These are phyloP conservation scores for Blastobotrys aristatus DNA, from an alignment of 1,139 yeast species.

Conservation along the genomic window DNA sequence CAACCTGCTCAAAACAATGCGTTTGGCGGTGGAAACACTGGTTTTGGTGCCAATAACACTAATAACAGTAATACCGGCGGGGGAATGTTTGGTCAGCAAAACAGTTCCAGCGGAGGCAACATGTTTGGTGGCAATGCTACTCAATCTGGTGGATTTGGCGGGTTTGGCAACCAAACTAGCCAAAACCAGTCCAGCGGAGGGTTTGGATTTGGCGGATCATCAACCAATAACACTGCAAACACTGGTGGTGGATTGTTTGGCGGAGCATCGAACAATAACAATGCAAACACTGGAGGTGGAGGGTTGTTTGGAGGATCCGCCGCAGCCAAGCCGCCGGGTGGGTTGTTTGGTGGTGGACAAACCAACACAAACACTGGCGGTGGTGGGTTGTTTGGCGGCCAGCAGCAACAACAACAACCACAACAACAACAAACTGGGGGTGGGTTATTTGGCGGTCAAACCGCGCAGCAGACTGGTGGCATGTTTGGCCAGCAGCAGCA, in stretches of 20 bases:
- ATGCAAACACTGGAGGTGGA: slow-evolving; percentile 15
- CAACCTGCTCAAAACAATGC: neutral
- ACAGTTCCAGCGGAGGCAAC: neutral
- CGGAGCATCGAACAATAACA: too few species aligned
- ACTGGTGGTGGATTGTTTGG: slow-evolving; percentile 22
- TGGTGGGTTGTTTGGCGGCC: slow-evolving; percentile 17
- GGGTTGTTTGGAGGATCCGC: slow-evolving; percentile 19
- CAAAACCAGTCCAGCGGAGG: slow-evolving; percentile 17
- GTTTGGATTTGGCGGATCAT: slow-evolving; percentile 27
- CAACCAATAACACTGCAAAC: slow-evolving; percentile 13
- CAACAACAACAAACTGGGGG: slow-evolving; percentile 26
- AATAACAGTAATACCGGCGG: slow-evolving; percentile 15
- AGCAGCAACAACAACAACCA: slow-evolving; percentile 16
- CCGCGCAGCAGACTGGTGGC: slow-evolving; percentile 15
- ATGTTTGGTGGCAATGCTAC: slow-evolving; percentile 1
- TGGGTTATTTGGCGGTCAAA: slow-evolving; percentile 40
- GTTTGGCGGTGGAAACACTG: slow-evolving; percentile 5
- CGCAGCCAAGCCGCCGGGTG: slow-evolving; percentile 27
- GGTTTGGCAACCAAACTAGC: neutral
- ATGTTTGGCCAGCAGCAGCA: slow-evolving; percentile 26
- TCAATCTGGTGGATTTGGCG: slow-evolving; percentile 11
- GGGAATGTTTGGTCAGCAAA: slow-evolving; percentile 20
- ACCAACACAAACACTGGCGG: slow-evolving; percentile 19
- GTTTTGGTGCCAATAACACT: slow-evolving; percentile 14
- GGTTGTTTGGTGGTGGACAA: slow-evolving; percentile 25